Base-by-base conservation (phyloP, 2,329 filamentous ascomycete genomes). In the Penicillium sp. region DNA sequence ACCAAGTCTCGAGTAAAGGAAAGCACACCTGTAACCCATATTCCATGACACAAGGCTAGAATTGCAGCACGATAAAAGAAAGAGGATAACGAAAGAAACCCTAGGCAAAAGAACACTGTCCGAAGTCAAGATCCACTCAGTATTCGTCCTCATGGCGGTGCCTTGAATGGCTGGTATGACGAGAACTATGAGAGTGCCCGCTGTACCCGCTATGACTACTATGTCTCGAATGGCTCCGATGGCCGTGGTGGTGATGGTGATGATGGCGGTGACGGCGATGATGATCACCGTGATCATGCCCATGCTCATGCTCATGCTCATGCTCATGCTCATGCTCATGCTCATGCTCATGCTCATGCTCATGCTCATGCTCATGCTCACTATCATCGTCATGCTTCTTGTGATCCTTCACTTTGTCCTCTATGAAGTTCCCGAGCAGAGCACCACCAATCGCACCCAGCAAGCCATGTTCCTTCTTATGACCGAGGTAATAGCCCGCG, bases 391-490 rank as follows among this genome's bases (percentile, higher is more conserved):
- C 59, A 47, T 60, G 45, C 10, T 59, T 55, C 63, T 77, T 77
- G 61, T 76, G 70, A 39, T 78, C 71, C 73, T 85, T 84, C 63
- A 75, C 62, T 64, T 82, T 80, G 62, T 86, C 79, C 63, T 85
- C 82, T 0, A 83, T 65, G 59, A 84, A 82, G 67, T 76, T 79
- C 1, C 84, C 84, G 2, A 82, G 55, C 45, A 87, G 77, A 0
- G 83, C 84, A 55, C 84, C 84, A 4, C 82, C 81, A 29, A 87
- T 68, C 0, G 83, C 81, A 12, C 84, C 84, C 10, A 87, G 69
- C 31, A 87, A 72, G 4, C 82, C 82, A 63, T 84, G 82, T n/a
- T 82, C 76, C 23, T 77, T 80, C 63, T 82, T 77, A 69, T 84
- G 83, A 19, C 84, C 84, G 6, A 83, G 74, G 61, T 82, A 80